phyloP scores from a whole-genome alignment of 305 asterid genomes.

The Solanum hybrid region DNA sequence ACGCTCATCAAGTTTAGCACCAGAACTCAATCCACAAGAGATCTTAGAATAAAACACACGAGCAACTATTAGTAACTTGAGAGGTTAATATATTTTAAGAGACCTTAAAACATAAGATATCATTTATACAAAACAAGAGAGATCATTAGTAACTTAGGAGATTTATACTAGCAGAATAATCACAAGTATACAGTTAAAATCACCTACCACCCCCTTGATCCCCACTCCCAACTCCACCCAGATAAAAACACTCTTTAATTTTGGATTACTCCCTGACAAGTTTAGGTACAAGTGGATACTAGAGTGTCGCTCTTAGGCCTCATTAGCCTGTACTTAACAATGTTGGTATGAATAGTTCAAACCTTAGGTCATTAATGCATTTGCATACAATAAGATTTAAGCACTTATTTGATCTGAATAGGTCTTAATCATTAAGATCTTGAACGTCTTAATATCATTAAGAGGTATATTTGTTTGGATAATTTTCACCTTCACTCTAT shows the following conservation, averaged over 20 bases:
- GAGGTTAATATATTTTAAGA: neutral
- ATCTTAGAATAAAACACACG: neutral
- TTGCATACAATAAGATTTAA: neutral
- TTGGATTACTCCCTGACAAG: neutral
- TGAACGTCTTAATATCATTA: neutral
- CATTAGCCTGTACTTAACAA: neutral
- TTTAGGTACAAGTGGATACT: neutral
- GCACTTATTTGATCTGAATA: neutral
- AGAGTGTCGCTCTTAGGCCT: neutral
- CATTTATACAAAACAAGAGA: neutral
- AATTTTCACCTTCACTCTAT: neutral
- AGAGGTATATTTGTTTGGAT: neutral
- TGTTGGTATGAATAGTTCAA: neutral
- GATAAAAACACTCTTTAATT: neutral
- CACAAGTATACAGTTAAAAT: neutral
- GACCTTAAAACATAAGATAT: neutral
- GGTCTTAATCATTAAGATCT: neutral
- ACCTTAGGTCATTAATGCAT: neutral
- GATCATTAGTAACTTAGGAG: neutral
- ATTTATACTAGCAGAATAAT: neutral
- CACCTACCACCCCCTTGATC: neutral
- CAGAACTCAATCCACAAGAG: neutral
- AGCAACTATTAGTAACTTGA: neutral
- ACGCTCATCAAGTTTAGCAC: neutral
- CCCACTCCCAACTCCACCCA: neutral